Percentiles rank a stretch among this genome's conserved stretches.
Conservation (phyloP, 345 rosid genomes). For the Camelina hispida region DNA sequence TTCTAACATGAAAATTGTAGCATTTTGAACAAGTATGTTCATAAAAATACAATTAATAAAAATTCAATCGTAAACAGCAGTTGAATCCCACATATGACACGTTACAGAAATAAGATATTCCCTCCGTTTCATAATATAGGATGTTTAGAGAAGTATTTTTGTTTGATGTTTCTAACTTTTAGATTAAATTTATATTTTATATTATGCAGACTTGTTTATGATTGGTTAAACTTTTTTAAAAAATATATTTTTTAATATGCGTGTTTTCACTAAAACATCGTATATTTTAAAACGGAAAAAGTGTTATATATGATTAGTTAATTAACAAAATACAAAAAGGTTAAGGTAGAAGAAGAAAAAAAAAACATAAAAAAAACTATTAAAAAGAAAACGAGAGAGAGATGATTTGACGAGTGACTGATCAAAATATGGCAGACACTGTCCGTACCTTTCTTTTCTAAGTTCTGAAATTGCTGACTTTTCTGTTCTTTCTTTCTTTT, state of each 20-base stretch:
- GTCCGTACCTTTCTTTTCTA: conserved; percentile 46
- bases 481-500: conserved; percentile 33
- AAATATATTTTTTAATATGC: no score
- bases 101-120: no score
- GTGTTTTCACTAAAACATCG: no score
- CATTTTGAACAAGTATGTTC: not conserved
- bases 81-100: no score
- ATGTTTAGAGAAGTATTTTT: no score
- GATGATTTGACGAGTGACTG: conserved; percentile 51
- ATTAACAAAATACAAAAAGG: not conserved
- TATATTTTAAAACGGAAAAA: no score
- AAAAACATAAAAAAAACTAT: not conserved
- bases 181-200: no score
- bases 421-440: conserved; percentile 44
- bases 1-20: not conserved
- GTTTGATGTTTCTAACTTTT: no score
- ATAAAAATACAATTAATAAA: not conserved
- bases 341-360: not conserved
- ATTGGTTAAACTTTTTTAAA: no score
- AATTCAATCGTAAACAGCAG: not conserved
- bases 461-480: conserved; percentile 46
- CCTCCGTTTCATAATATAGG: no score
- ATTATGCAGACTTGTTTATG: no score
- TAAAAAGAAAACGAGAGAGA: not conserved
- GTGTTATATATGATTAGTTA: conserved; percentile 1